phyloP scores from a whole-genome alignment of 371 early-diverging fungal species.

The Rhizomucor miehei region DNA sequence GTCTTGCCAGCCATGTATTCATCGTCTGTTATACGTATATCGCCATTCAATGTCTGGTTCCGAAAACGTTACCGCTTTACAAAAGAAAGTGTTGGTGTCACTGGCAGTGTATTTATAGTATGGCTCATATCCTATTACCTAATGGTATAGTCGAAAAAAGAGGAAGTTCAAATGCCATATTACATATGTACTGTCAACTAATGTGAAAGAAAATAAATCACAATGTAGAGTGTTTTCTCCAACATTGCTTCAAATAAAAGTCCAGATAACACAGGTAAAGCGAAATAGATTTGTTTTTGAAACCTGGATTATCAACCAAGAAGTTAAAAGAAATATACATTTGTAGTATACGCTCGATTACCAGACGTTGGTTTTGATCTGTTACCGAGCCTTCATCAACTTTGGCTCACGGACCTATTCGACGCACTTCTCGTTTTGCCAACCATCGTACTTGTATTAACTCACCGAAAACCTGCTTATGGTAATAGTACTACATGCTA shows the following conservation, averaged over 20 bases:
- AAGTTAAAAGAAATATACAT: too few species aligned
- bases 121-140: slow-evolving; percentile 6
- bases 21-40: too few species aligned
- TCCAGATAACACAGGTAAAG: slow-evolving; percentile 6
- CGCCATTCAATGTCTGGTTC: too few species aligned
- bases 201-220: too few species aligned
- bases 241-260: slow-evolving; percentile 6
- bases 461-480: not conserved
- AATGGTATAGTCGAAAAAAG: slow-evolving; percentile 1
- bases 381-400: not conserved
- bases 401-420: slow-evolving; percentile 6
- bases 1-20: too few species aligned
- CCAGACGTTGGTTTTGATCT: slow-evolving; percentile 3
- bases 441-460: not conserved
- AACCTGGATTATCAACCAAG: too few species aligned
- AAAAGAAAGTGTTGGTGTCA: not conserved
- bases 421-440: slow-evolving; percentile 2
- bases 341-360: not conserved
- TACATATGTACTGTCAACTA: too few species aligned
- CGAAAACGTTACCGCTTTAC: too few species aligned
- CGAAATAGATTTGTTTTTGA: too few species aligned
- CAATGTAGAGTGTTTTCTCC: slow-evolving; percentile 9
- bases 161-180: not conserved
- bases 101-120: not conserved
- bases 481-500: too few species aligned